These are phyloP conservation scores for Plasmodium knowlesi DNA, from an alignment of 169 alveolate genomes.

Conservation along the genomic window DNA sequence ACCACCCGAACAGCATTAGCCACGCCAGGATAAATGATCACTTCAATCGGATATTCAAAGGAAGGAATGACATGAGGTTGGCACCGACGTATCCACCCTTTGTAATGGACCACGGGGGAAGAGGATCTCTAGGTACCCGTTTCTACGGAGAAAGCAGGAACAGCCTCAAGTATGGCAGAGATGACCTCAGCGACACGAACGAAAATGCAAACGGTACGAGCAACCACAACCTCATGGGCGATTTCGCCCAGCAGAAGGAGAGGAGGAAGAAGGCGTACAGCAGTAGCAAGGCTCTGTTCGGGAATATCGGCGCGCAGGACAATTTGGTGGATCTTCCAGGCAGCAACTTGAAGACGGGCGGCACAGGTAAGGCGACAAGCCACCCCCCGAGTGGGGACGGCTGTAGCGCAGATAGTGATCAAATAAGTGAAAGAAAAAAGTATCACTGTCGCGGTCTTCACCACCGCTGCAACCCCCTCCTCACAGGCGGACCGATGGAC, in stretches of 20 bases:
- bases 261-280: slow-evolving; percentile 1
- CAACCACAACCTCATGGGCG: neutral
- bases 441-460: neutral
- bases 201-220: neutral
- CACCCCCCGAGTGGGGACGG: neutral
- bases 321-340: neutral
- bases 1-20: neutral
- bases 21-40: slow-evolving; percentile 4
- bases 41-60: neutral
- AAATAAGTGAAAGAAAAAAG: neutral
- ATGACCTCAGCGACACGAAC: slow-evolving; percentile 21
- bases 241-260: neutral
- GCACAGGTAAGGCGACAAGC: neutral
- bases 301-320: neutral
- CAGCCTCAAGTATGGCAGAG: neutral
- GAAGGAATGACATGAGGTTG: neutral
- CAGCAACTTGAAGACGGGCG: neutral
- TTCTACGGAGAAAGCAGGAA: neutral
- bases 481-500: slow-evolving; percentile 20
- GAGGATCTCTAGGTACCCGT: neutral
- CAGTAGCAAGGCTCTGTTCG: neutral
- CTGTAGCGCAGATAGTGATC: neutral
- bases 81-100: neutral
- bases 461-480: neutral
- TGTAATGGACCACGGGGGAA: neutral